Evolutionary conservation across 1,139 yeast genomes (phyloP), one percentile per base, ranked within the genome.

Genomic region (Yamadazyma triangularis): DNA sequence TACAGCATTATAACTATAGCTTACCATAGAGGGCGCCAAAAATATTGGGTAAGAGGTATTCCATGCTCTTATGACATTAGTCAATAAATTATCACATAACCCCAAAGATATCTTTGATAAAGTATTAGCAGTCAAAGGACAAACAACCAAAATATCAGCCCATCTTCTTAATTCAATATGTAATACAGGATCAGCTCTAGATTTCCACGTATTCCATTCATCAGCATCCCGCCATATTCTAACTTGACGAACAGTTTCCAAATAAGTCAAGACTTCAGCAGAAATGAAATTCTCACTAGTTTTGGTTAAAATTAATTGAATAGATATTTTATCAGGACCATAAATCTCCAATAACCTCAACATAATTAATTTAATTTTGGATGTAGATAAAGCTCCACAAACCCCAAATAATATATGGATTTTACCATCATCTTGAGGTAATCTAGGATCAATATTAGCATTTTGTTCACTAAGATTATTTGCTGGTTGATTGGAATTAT

Each of bases 11-110:
- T 88, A 89, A 32, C 95, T 86, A 53, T 85, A 83, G 35, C 91
- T 82, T 15, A 86, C 88, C 96, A 89, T 88, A 4, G 95, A 88
- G 3, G 97, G 96, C 0, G 96, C 97, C 32, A 87, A 69, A 24
- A 88, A 61, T 6, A 89, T 78, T 0, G 97, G 96, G 45, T 80
- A 85, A 31, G 84, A 80, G 0, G 91, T 77, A 50, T 88, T 85
- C 96, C 97, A 89, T 2, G 95, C 95, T 40, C 96, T 69, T 13
- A 88, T 73, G 10, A 88, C 95, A 48, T 84, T 85, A 2, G 96
- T 88, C 36, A 89, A 64, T 40, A 89, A 62, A 54, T 88, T 88
- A 55, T 89, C 95, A 56, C 96, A 88, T 34, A 89, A 69, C 3
- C 97, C 96, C 39, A 87, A 64, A 0, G 96, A 83, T 29, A 88